Base-by-base conservation (phyloP, 257 asterid genomes). In the Knoxia roxburghii region DNA sequence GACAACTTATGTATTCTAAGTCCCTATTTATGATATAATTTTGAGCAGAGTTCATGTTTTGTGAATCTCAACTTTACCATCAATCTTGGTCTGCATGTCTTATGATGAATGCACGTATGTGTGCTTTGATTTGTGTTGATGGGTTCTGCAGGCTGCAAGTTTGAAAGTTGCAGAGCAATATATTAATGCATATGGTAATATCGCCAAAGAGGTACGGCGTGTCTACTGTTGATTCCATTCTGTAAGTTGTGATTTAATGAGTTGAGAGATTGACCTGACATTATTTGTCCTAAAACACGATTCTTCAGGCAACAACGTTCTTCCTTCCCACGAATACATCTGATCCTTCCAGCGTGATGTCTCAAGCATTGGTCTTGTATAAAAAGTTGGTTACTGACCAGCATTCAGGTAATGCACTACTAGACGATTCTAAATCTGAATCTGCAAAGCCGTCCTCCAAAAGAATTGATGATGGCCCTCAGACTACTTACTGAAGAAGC, bases 151-250 rank as follows among this genome's bases (percentile, higher is more conserved):
- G 98, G 98, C 98, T 20, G 96, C 97, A 60, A 87, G 97, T 75
- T 68, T 92, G 73, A 84, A 87, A 79, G 69, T 92, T 76, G 98
- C 97, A 6, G 98, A 92, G 85, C 97, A 92, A 73, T 92, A 92
- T 69, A 80, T 89, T 61, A 85, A 85, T 2, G 98, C 98, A 7
- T 92, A 89, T 58, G n/a, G 87, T 70, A 78, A 75, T 60, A 76
- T 92, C 33, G 98, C 98, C 21, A 89, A 89, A 78, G 76, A 87
- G 98, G 98, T 89, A 83, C 80, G 29, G 13, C 64, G 27, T 51
- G 20, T 37, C 65, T 46, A 2, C 7, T 10, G 15, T 52, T 35
- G 33, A n/a, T 23, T 13, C 23, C 1, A 5, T 11, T 21, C n/a
- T 15, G 21, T 30, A n/a, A 49, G 18, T 45, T 75, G 12, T 48